Evolutionary conservation across 148 eudicot genomes (phyloP).

Genomic region (Selenicereus undatus): DNA sequence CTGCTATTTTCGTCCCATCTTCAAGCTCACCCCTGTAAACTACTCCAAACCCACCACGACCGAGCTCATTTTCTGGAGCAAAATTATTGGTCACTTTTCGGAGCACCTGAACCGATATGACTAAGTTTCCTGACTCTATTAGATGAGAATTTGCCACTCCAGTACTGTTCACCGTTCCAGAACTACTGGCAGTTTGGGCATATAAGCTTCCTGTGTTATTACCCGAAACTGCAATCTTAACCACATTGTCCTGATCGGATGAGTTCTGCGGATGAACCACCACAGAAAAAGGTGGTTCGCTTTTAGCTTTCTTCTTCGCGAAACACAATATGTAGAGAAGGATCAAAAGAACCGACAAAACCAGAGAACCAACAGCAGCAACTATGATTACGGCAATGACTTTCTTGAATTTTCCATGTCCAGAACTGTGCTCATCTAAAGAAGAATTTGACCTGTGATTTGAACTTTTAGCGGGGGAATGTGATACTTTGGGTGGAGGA

Average conservation of each 20-base stretch:
- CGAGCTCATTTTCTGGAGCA: conserved; percentile 55
- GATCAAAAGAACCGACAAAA: conserved; percentile 23
- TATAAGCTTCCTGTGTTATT: conserved; percentile 33
- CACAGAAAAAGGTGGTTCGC: conserved; percentile 29
- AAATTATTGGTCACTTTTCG: conserved; percentile 60
- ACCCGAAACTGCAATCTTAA: conserved; percentile 46
- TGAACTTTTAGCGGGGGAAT: conserved; percentile 22
- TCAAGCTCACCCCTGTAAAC: conserved; percentile 66
- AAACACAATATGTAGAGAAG: conserved; percentile 27
- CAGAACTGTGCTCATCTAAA: background rate
- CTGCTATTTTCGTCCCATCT: conserved; percentile 68
- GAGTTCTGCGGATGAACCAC: conserved; percentile 55
- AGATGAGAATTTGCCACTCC: conserved; percentile 28
- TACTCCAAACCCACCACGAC: conserved; percentile 79
- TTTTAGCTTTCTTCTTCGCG: conserved; percentile 32
- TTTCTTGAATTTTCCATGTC: conserved; percentile 20
- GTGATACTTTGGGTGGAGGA: conserved; percentile 18
- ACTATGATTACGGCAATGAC: conserved; percentile 23
- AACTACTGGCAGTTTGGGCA: conserved; percentile 26
- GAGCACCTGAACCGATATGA: conserved; percentile 58
- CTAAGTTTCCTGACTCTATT: conserved; percentile 51
- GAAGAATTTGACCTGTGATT: conserved; percentile 17
- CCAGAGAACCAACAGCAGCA: conserved; percentile 23
- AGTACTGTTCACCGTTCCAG: conserved; percentile 28
- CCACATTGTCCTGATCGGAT: conserved; percentile 34